phyloP scores from a whole-genome alignment of 139 green algal genomes.

The Chloropicon primus region DNA sequence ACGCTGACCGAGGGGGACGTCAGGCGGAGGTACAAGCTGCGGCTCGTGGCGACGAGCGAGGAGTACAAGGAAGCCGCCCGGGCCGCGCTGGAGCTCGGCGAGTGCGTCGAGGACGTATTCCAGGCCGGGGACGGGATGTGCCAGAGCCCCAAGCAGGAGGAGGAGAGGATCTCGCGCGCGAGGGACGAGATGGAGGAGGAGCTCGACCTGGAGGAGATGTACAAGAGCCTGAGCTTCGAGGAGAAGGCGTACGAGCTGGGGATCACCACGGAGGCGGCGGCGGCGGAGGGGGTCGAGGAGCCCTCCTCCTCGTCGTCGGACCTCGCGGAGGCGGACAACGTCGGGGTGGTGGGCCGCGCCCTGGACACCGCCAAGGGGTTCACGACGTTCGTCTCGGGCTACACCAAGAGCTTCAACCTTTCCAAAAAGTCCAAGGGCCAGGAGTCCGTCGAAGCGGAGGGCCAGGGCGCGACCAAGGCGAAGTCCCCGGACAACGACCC shows the following conservation, averaged over 20 bases:
- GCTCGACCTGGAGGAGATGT: not conserved
- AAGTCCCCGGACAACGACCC: constrained; percentile 13
- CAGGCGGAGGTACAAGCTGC: not conserved
- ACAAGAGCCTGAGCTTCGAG: not conserved
- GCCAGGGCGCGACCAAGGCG: not conserved
- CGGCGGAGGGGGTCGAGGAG: not conserved
- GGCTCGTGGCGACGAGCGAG: not conserved
- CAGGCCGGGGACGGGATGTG: not conserved
- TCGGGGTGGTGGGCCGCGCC: not conserved
- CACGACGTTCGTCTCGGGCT: not conserved
- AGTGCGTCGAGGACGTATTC: not conserved
- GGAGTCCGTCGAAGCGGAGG: not conserved
- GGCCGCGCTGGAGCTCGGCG: not conserved
- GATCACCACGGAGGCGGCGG: no score
- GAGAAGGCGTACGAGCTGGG: not conserved
- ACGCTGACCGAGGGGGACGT: not conserved
- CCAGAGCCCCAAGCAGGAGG: no score
- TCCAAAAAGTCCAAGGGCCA: not conserved
- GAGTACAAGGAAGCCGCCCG: not conserved
- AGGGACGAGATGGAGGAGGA: not conserved
- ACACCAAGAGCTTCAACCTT: not conserved
- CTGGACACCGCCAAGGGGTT: not conserved
- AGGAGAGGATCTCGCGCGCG: not conserved
- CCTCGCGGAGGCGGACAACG: not conserved
- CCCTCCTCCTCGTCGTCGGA: not conserved